A percentile compares a stretch with the other conserved stretches of the same genome.
Conservation (phyloP, 345 rosid genomes). For the Lumnitzera littorea region DNA sequence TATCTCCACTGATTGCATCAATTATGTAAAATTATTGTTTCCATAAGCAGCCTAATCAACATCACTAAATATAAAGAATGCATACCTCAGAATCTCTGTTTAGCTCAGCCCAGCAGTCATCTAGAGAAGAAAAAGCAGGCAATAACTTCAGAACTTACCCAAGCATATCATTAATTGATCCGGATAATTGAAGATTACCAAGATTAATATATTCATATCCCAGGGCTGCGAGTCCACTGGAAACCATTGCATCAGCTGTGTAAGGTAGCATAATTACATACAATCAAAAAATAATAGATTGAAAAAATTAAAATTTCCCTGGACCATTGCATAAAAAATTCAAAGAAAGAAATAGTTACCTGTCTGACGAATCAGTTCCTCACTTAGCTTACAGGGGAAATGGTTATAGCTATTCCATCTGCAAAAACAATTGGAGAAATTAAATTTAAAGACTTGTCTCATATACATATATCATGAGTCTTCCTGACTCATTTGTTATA, state of each 20-base stretch:
- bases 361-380: conserved; percentile 28
- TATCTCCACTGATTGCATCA: too few species aligned
- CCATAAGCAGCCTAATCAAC: too few species aligned
- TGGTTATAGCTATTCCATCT: conserved; percentile 51
- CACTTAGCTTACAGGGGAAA: conserved; percentile 29
- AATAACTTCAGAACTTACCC: not conserved
- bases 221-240: conserved; percentile 32
- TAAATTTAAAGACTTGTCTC: too few species aligned
- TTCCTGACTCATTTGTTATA: too few species aligned
- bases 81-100: conserved; percentile 31
- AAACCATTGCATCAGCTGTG: conserved; percentile 40
- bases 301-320: not conserved
- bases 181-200: conserved; percentile 13
- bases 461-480: too few species aligned
- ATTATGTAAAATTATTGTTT: too few species aligned
- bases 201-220: conserved; percentile 41
- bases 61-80: too few species aligned
- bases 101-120: conserved; percentile 44
- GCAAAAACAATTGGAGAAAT: not conserved
- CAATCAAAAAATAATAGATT: not conserved
- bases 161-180: not conserved
- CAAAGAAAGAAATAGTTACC: conserved; percentile 16
- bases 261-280: not conserved
- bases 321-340: not conserved
- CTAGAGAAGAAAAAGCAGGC: conserved; percentile 8